Conservation (phyloP, 306 rosid genomes). For the Calophaca sinica region DNA sequence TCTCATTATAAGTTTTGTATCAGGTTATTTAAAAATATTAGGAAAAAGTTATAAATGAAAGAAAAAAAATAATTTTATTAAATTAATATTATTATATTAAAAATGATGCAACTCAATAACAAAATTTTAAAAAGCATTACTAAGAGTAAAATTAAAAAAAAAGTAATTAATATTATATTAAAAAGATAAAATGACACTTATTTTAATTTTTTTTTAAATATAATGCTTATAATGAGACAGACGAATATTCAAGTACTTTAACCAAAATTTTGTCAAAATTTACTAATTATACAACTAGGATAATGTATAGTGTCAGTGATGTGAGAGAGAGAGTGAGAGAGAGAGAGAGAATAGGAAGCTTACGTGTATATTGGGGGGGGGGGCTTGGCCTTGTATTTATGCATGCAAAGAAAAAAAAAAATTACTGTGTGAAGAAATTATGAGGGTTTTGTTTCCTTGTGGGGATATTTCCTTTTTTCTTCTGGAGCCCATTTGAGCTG, state of each 20-base stretch:
- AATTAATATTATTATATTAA: no score
- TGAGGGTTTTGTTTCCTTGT: constrained; percentile 80
- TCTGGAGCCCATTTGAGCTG: constrained; percentile 82
- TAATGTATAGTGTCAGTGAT: constrained; percentile 20
- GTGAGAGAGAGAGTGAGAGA: constrained; percentile 35
- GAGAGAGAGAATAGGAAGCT: constrained; percentile 49
- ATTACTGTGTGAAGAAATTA: constrained; percentile 62
- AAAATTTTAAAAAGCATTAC: no score
- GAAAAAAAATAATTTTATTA: no score
- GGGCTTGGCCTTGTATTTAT: constrained; percentile 60
- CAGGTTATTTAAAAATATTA: no score
- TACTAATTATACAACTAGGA: background rate
- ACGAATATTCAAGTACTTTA: background rate
- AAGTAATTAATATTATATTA: no score
- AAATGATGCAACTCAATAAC: no score
- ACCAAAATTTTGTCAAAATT: background rate
- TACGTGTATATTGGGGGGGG: constrained; percentile 66
- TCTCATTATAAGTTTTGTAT: no score
- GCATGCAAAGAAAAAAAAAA: constrained; percentile 70
- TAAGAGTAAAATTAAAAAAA: no score
- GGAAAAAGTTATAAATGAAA: no score
- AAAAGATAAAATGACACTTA: no score
- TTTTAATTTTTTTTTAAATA: no score
- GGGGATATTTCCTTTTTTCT: constrained; percentile 64
- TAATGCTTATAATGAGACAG: no score